Evolutionary conservation across 495 filamentous ascomycete genomes (phyloP).

Genomic region (Hypomontagnella submonticulosa): DNA sequence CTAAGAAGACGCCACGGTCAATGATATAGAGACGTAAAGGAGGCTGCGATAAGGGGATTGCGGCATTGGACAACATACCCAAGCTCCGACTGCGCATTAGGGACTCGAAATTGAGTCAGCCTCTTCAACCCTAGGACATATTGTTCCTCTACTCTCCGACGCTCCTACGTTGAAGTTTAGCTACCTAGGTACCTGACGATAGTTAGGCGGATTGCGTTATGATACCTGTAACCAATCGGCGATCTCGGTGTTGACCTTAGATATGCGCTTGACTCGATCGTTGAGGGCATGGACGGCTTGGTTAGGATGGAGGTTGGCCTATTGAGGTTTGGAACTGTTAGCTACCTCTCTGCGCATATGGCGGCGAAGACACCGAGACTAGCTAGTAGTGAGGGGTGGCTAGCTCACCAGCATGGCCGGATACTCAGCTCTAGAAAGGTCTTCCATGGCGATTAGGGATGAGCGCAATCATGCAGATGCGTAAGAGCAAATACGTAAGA

Average conservation of each 20-base stretch:
- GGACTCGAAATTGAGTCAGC: slow-evolving; percentile 77
- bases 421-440: slow-evolving; percentile 92
- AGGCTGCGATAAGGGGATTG: slow-evolving; percentile 12
- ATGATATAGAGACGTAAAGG: slow-evolving; percentile 33
- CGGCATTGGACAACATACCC: slow-evolving; percentile 69
- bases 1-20: slow-evolving; percentile 58
- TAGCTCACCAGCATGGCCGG: slow-evolving; percentile 90
- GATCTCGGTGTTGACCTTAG: slow-evolving; percentile 87
- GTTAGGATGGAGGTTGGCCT: slow-evolving; percentile 85
- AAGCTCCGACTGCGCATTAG: slow-evolving; percentile 77
- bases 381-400: not conserved
- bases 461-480: slow-evolving; percentile 38
- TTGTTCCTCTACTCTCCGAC: slow-evolving; percentile 88
- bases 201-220: slow-evolving; percentile 9
- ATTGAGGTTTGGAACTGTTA: slow-evolving; percentile 30
- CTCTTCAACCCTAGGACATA: slow-evolving; percentile 89
- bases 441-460: slow-evolving; percentile 68
- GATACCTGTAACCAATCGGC: slow-evolving; percentile 97
- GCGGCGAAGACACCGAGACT: not conserved
- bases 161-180: slow-evolving; percentile 71
- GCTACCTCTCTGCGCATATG: slow-evolving; percentile 22
- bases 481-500: slow-evolving; percentile 33
- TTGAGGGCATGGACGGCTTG: slow-evolving; percentile 86
- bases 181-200: slow-evolving; percentile 23
- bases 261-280: slow-evolving; percentile 89